phyloP scores from a whole-genome alignment of 2,329 filamentous ascomycete genomes.

The Fonsecaea nubica region DNA sequence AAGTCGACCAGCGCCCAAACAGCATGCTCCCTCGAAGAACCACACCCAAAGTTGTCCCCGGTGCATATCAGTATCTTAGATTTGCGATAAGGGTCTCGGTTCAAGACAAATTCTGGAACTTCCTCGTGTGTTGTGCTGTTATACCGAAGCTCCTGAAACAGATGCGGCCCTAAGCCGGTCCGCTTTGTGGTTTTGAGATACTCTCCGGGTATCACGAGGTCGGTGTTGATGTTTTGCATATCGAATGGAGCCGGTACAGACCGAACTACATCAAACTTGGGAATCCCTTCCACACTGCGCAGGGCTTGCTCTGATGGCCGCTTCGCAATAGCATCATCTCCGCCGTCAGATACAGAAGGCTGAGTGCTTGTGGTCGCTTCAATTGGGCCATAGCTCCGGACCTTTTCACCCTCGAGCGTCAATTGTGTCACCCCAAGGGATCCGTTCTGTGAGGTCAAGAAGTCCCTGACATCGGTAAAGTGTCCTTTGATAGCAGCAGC shows the following conservation, averaged over 20 bases:
- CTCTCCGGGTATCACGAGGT: constrained; percentile 98
- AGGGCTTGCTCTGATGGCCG: constrained; percentile 54
- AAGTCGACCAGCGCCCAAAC: constrained; percentile 97
- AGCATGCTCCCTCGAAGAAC: constrained; percentile 89
- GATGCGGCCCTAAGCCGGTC: constrained; percentile 83
- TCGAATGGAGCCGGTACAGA: constrained; percentile 87
- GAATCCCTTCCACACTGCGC: constrained; percentile 69
- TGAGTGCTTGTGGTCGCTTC: constrained; percentile 67
- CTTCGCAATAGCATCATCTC: constrained; percentile 67
- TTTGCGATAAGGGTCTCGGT: constrained; percentile 83
- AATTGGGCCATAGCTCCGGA: constrained; percentile 66
- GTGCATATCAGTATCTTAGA: constrained; percentile 90
- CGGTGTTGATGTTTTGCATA: constrained; percentile 88
- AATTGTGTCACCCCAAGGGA: constrained; percentile 64
- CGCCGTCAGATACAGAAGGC: constrained; percentile 64
- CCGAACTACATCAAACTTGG: constrained; percentile 81
- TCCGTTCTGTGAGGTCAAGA: constrained; percentile 63
- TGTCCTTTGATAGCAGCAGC: constrained; percentile 87
- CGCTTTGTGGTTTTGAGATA: constrained; percentile 99
- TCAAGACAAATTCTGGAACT: constrained; percentile 83
- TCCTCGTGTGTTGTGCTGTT: constrained; percentile 70
- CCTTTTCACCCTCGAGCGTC: constrained; percentile 60
- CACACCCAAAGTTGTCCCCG: constrained; percentile 92
- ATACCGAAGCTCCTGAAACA: constrained; percentile 85
- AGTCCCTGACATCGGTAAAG: constrained; percentile 85